Base-by-base conservation (phyloP, 805 yeast genomes). In the Pichia nanzhaoensis region DNA sequence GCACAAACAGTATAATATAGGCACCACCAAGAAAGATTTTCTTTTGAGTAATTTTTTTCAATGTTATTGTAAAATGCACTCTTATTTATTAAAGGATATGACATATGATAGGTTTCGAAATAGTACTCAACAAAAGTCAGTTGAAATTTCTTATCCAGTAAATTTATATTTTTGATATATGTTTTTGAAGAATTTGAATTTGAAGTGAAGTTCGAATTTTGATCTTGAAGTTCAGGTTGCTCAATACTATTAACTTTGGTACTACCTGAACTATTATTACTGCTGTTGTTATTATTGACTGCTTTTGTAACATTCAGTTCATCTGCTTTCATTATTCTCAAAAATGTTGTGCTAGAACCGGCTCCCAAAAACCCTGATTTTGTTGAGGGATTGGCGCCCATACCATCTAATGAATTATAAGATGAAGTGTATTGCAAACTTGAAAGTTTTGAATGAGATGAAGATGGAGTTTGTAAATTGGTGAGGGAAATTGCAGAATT, bases 301-400 rank as follows among this genome's bases (percentile, higher is more conserved):
- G 28, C 8, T 28, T 39, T 35, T 6, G 55, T 56, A 39, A 55
- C 63, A 19, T 57, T 60, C n/a, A 56, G 47, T 34, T 58, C 60
- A 45, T 60, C 59, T 8, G 63, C 63, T 46, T 59, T 63, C 59
- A 61, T 58, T 7, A 61, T 61, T 41, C 61, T 50, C 36, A 82
- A 59, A 17, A 78, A 63, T 7, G 77, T 75, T 2, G 82, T 73
- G 47, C 78, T 70, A 4, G 88, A 79, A 8, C 80, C 83, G 12
- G 74, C 72, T 1, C 89, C 89, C 51, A 77, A 76, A 56, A 77
- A 81, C 0, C 88, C 87, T 24, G 74, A 73, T 36, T 61, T 63
- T 20, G 57, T 52, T 22, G 79, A 75, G 6, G 51, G 51, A 39
- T 75, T 71, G 1, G 81, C 83, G 0, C 82, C 84, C 85, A 81